Evolutionary conservation across 2,329 filamentous ascomycete species (phyloP), one percentile per base, ranked within the genome.

Genomic region (Botryotinia globosa): DNA sequence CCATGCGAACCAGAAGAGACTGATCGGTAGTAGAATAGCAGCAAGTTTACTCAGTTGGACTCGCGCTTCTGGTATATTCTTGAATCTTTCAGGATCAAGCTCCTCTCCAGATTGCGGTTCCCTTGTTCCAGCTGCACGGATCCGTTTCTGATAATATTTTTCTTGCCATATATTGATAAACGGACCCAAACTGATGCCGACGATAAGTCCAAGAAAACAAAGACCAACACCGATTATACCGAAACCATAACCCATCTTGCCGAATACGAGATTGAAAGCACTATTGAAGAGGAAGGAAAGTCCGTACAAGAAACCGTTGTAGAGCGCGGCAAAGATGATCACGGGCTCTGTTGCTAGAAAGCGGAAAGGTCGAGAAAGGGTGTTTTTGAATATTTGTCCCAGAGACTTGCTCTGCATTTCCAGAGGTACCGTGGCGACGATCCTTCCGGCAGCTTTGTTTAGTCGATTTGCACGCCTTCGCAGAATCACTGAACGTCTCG

Each of bases 311-410:
- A 90, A 84, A 72, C 84, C 85, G 16, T 85, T 87, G 81, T 91
- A 91, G 58, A 89, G 73, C 76, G 89, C 86, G 1, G 87, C 84
- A 78, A 90, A 90, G 74, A 89, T 79, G 74, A 91, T 84, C 18
- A 88, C 86, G 0, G 88, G 87, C 73, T 90, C 88, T 77, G 87
- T 86, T 77, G 88, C 73, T 16, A 85, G 87, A 75, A 90, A 87
- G 77, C 87, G 83, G 25, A 87, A 80, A 0, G 85, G 85, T n/a
- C 74, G 69, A n/a, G 67, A 72, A 9, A 75, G 61, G 3, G 72
- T 73, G 18, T 62, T 70, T 56, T 73, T 54, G 25, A 72, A 51
- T 12, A 76, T 32, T 9, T 72, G 63, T 29, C 51, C 70, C 25
- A 72, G 25, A 4, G 70, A 61, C n/a, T 72, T 72, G 25, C 51